Base-by-base conservation (phyloP, 2,329 filamentous ascomycete species). In the Ascomycota sp. region DNA sequence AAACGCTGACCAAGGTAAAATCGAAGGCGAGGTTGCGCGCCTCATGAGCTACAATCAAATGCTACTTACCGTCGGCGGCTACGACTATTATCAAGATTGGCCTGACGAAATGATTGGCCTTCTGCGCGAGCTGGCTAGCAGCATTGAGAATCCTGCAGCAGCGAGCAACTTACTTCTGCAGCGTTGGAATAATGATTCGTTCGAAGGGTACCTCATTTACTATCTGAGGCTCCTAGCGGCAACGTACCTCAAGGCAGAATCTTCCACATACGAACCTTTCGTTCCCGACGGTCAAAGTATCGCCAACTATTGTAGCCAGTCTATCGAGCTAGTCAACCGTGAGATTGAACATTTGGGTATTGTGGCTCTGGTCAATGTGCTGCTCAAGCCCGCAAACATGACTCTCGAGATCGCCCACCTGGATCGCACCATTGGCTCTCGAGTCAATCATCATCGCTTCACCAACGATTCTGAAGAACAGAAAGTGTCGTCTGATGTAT, bases 291-390 rank as follows among this genome's bases (percentile, higher is more conserved):
- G 53, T n/a, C 46, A 50, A 23, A 59, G 59, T 29, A 57, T 89
- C 23, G 63, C 70, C 10, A 60, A 70, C 17, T 86, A 89, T 51
- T 81, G 77, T 46, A 51, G 62, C 24, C 62, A 65, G 10, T 66
- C 65, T 35, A 72, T 95, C 37, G 76, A 92, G 47, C 69, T 77
- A 1, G 64, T 75, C 11, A 67, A 75, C 40, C 70, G 73, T 30
- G 86, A 95, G 55, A 92, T 95, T 37, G 89, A 98, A 41, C 74
- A 94, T 42, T 58, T 93, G n/a, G 80, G 81, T 26, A 63, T 95
- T 36, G 70, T 70, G 35, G 69, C 81, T 3, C 59, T 95, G 29
- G 69, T 76, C 36, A 74, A 86, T 37, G 67, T 82, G 19, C 63
- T 95, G 4, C 68, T 95, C 37, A 75, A 80, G 44, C 79, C 77